Evolutionary conservation across 2,329 filamentous ascomycete species (phyloP).

Genomic region (Fusarium udum): DNA sequence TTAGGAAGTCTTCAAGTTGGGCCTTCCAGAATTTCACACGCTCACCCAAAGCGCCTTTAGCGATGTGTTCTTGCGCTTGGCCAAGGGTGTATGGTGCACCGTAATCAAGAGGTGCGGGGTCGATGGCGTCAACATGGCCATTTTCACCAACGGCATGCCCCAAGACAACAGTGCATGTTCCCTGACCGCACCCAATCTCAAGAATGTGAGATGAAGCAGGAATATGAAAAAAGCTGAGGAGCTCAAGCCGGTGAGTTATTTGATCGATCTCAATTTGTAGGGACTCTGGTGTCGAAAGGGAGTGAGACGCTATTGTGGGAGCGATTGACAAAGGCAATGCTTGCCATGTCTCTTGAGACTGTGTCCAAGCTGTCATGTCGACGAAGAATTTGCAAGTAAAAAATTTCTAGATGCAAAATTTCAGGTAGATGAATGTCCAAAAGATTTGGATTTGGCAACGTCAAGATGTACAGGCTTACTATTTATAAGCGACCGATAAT

Average conservation of each 20-base stretch:
- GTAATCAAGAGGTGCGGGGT: constrained; percentile 16
- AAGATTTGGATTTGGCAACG: too few relatives aligned
- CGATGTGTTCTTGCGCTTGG: constrained; percentile 4
- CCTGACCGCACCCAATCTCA: constrained; percentile 11
- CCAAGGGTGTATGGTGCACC: constrained; percentile 16
- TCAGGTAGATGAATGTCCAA: rapidly evolving
- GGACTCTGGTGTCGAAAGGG: neutral
- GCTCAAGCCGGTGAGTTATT: neutral
- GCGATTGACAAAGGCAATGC: neutral
- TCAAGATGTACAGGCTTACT: neutral
- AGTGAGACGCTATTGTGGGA: neutral
- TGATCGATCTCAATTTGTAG: constrained; percentile 10
- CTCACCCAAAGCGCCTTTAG: neutral
- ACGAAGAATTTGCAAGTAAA: rapidly evolving
- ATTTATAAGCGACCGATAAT: neutral
- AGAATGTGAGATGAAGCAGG: neutral
- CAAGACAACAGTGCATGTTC: constrained; percentile 18
- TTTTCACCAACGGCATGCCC: neutral
- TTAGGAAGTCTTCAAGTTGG: neutral
- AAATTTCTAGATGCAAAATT: rapidly evolving
- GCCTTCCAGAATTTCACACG: neutral
- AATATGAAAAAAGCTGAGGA: neutral
- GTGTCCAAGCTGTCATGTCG: neutral
- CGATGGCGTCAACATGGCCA: constrained; percentile 5
- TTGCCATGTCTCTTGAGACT: neutral